phyloP scores from a whole-genome alignment of 2,329 filamentous ascomycete species.

The Cadophora gregata region DNA sequence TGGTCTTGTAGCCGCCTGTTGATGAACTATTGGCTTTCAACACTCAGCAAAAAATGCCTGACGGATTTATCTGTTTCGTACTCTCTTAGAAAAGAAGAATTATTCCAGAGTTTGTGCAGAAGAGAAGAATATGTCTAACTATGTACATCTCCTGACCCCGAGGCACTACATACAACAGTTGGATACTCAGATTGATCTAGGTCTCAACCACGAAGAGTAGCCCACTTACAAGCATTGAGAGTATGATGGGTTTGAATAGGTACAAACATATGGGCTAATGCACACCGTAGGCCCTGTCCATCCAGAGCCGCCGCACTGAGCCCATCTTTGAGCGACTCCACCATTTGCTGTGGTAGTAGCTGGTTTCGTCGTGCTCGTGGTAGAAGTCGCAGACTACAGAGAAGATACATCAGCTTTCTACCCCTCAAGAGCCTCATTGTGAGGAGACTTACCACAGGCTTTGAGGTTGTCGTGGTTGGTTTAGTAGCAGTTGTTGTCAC shows the following conservation, averaged over 20 bases:
- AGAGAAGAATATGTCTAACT: too few species aligned
- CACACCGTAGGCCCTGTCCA: slow-evolving; percentile 40
- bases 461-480: slow-evolving; percentile 6
- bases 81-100: too few species aligned
- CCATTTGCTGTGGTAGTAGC: slow-evolving; percentile 14
- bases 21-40: too few species aligned
- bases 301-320: slow-evolving; percentile 38
- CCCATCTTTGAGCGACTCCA: slow-evolving; percentile 24
- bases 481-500: neutral
- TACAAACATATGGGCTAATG: slow-evolving; percentile 38
- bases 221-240: slow-evolving; percentile 32
- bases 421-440: neutral
- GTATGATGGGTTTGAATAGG: slow-evolving; percentile 32
- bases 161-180: too few species aligned
- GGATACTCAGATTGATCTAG: too few species aligned
- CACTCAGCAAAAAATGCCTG: too few species aligned
- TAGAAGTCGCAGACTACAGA: neutral
- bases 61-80: too few species aligned
- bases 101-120: too few species aligned
- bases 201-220: too few species aligned
- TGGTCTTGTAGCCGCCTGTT: too few species aligned
- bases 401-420: neutral
- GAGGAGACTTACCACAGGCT: slow-evolving; percentile 9
- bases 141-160: too few species aligned
- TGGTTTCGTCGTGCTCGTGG: slow-evolving; percentile 1